phyloP scores from a whole-genome alignment of 306 rosid species.

The Mimosa bimucronata region DNA sequence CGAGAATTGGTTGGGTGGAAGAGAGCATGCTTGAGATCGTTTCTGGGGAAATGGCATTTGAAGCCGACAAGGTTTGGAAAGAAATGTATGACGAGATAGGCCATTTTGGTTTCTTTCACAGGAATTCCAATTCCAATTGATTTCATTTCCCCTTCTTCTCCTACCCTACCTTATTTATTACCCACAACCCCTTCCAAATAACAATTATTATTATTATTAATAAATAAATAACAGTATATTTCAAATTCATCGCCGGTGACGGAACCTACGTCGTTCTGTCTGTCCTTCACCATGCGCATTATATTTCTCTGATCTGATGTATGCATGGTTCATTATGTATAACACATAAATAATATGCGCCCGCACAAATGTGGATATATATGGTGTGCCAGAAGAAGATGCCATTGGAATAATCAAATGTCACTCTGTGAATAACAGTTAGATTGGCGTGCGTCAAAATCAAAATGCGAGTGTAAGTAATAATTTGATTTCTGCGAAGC shows the following conservation, averaged over 20 bases:
- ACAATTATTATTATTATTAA: too few species aligned
- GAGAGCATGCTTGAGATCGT: conserved; percentile 30
- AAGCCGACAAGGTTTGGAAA: conserved; percentile 76
- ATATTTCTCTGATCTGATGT: too few species aligned
- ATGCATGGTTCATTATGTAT: too few species aligned
- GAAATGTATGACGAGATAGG: conserved; percentile 75
- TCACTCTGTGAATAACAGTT: not conserved
- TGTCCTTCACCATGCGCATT: too few species aligned
- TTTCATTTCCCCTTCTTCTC: not conserved
- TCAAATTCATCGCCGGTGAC: too few species aligned
- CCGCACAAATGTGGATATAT: too few species aligned
- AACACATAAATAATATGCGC: too few species aligned
- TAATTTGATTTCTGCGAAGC: not conserved
- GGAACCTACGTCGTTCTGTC: too few species aligned
- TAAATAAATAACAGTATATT: too few species aligned
- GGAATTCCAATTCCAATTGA: conserved; percentile 24
- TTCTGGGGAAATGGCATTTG: conserved; percentile 41
- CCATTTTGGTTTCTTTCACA: conserved; percentile 69
- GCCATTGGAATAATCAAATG: not conserved
- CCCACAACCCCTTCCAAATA: too few species aligned
- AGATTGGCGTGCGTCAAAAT: too few species aligned
- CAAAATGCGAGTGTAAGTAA: not conserved
- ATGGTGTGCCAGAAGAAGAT: not conserved
- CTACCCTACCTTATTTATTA: too few species aligned
- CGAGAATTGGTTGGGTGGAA: conserved; percentile 13